Conservation (phyloP, 192 early-diverging fungal species). For the Coemansia sp. region DNA sequence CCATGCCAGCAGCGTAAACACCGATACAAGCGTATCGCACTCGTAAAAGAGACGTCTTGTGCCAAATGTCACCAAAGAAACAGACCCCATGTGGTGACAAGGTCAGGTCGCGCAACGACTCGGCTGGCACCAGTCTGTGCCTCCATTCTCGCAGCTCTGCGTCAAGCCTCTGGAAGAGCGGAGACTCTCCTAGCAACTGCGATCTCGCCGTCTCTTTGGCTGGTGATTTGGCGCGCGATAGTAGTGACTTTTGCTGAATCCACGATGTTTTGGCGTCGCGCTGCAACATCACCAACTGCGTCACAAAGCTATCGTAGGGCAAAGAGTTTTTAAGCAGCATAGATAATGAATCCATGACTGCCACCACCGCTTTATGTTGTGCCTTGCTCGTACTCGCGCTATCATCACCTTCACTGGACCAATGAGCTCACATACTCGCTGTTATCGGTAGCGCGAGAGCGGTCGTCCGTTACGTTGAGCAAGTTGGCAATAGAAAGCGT, state of each 20-base stretch:
- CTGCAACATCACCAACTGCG: conserved; percentile 16
- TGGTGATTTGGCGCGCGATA: not conserved
- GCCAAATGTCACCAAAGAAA: conserved; percentile 24
- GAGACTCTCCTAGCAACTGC: conserved; percentile 13
- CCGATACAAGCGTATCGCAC: conserved; percentile 35
- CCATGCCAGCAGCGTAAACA: conserved; percentile 16
- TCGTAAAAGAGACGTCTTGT: conserved; percentile 21
- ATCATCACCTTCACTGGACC: not conserved
- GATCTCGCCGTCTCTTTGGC: not conserved
- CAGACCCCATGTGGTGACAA: conserved; percentile 6
- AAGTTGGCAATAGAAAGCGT: conserved; percentile 20
- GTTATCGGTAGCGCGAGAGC: not conserved
- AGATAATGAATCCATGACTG: conserved; percentile 10
- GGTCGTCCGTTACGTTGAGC: conserved; percentile 19
- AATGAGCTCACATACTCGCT: not conserved
- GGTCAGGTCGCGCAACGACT: conserved; percentile 8
- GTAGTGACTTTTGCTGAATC: conserved; percentile 5
- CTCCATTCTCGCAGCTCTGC: conserved; percentile 13
- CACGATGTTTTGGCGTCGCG: conserved; percentile 22
- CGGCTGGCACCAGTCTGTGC: conserved; percentile 6
- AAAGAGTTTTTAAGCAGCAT: conserved; percentile 7
- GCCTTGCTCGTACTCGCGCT: not conserved
- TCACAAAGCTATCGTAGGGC: conserved; percentile 16
- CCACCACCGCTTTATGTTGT: not conserved
- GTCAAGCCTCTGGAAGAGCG: conserved; percentile 17